Percentiles rank a stretch among this genome's conserved stretches.
Conservation (phyloP, 73 alveolate genomes). For the Tetrahymena malaccensis region DNA sequence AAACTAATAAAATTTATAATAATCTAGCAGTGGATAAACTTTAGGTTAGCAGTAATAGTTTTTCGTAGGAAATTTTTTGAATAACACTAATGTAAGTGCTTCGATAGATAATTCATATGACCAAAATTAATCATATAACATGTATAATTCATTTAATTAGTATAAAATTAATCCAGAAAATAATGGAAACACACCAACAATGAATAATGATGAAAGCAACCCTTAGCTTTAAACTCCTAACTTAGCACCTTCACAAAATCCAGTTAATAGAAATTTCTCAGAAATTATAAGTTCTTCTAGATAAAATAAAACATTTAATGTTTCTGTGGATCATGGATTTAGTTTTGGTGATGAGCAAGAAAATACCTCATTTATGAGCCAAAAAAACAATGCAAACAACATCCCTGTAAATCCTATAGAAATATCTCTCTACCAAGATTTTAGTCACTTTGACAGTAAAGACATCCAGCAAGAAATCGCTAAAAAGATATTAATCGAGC, state of each 20-base stretch:
- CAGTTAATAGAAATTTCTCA: not conserved
- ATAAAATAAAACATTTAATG: not conserved
- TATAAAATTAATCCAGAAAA: not conserved
- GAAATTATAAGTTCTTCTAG: not conserved
- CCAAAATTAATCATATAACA: not conserved
- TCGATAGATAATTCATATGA: not conserved
- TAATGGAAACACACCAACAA: not conserved
- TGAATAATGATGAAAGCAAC: not conserved
- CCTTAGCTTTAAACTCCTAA: not conserved
- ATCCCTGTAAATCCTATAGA: not conserved
- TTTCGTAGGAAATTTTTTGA: not conserved
- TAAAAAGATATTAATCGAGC: not conserved
- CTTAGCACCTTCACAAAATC: not conserved
- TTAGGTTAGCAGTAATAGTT: not conserved
- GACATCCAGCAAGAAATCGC: not conserved
- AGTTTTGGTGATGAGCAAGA: not conserved
- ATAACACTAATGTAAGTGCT: not conserved
- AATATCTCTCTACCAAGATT: not conserved
- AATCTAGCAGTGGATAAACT: not conserved
- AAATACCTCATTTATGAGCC: not conserved
- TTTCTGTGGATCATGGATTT: not conserved
- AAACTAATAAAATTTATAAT: not conserved
- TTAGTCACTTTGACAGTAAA: not conserved
- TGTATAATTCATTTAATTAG: not conserved
- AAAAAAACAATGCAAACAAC: not conserved